Base-by-base conservation (phyloP, 345 rosid species). In the Ricinus communis region DNA sequence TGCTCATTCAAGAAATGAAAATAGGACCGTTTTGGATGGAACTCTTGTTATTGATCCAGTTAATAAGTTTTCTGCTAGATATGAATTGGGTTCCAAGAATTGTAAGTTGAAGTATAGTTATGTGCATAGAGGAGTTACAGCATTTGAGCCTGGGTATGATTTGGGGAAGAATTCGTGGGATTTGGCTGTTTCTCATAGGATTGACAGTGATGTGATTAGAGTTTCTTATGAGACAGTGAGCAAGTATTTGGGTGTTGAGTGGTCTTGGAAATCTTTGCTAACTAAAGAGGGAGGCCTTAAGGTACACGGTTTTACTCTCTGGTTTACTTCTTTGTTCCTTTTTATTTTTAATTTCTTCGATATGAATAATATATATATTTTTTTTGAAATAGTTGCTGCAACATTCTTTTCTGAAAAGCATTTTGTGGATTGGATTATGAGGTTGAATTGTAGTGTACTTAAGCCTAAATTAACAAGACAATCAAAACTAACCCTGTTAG, bases 111-210 rank as follows among this genome's bases (percentile, higher is more conserved):
- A 66, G 57, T 82, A 72, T 51, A 74, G 69, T 49, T 69, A 82
- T 62, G 51, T 71, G 68, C 71, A 74, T 36, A 53, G 51, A 66
- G 80, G 82, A 56, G 38, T 63, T 15, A 66, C 69, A 7, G 61
- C 78, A 8, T 53, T 80, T 19, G 83, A 83, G 67, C 83, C 82
- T 0, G 50, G 82, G 52, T 77, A 71, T 57, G 82, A 83, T 65
- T 77, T 80, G 38, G 80, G 69, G 38, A 80, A 52, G 69, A 75
- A 77, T 25, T 77, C 80, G 1, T 77, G 83, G 83, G 82, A 77
- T 18, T 77, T 83, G 41, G 72, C 82, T 5, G 58, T 80, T 51
- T 83, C 80, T 0, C 73, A 53, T 62, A 83, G 70, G 56, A 18
- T 80, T 27, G 80, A 74, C 1, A 71, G 66, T 36, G 83, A 80